phyloP scores from a whole-genome alignment of 306 rosid species.

The Castanospermum australe region DNA sequence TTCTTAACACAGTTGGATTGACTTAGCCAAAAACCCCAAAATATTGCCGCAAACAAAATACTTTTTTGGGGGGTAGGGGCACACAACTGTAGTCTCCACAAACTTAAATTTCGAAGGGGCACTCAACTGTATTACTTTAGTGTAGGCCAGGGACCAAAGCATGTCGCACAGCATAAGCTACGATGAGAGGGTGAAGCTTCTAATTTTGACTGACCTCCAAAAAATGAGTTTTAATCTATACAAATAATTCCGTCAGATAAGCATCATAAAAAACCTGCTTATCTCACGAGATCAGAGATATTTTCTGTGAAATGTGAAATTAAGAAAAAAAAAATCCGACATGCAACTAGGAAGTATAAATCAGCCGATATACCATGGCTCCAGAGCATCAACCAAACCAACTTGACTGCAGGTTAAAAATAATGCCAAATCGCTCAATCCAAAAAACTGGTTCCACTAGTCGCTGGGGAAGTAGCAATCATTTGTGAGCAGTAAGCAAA shows the following conservation, averaged over 20 bases:
- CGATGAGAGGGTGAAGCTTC: not conserved
- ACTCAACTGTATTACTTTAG: too few relatives aligned
- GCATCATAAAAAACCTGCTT: conserved; percentile 51
- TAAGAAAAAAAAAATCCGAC: not conserved
- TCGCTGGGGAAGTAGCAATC: conserved; percentile 8
- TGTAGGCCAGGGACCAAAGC: not conserved
- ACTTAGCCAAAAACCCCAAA: too few relatives aligned
- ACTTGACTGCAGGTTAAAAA: not conserved
- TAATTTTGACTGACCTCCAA: conserved; percentile 5
- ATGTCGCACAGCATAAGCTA: not conserved
- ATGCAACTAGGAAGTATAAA: conserved; percentile 2
- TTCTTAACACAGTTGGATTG: too few relatives aligned
- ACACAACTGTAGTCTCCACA: too few relatives aligned
- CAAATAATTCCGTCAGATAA: conserved; percentile 51
- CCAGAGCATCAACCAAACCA: conserved; percentile 6
- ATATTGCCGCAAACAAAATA: too few relatives aligned
- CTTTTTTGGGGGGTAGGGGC: too few relatives aligned
- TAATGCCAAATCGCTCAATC: not conserved
- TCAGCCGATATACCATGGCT: not conserved
- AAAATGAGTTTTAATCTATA: conserved; percentile 28
- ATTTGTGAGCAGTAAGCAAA: not conserved
- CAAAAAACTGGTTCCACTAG: not conserved
- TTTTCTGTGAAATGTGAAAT: conserved; percentile 18
- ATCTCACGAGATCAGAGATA: conserved; percentile 33
- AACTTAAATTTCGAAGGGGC: too few relatives aligned